Conservation (phyloP, 2,329 filamentous ascomycete species). For the Fusarium sp. region DNA sequence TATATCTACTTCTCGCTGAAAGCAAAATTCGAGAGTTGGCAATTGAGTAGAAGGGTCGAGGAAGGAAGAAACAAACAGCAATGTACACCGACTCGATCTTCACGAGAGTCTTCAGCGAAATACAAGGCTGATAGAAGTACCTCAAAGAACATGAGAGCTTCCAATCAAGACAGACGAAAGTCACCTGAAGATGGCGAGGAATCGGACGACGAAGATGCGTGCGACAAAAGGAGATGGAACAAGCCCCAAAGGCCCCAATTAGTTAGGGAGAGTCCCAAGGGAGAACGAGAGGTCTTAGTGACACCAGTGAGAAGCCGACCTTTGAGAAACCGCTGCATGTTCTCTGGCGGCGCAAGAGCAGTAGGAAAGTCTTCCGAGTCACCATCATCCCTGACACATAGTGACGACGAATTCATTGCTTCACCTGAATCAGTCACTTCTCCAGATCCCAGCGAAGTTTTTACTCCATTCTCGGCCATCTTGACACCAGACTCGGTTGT, state of each 20-base stretch:
- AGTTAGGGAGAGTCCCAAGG: not conserved
- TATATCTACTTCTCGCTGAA: not conserved
- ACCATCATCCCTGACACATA: not conserved
- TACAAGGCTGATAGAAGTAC: not conserved
- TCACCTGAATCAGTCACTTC: conserved; percentile 22
- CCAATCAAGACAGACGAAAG: not conserved
- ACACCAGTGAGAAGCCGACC: conserved; percentile 11
- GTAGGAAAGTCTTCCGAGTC: not conserved
- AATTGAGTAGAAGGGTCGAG: not conserved
- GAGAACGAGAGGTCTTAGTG: not conserved
- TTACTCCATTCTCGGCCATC: conserved; percentile 4
- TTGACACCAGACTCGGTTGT: conserved; percentile 19
- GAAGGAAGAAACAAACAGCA: not conserved
- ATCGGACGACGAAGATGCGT: not conserved
- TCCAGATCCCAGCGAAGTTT: conserved; percentile 20
- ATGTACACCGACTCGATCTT: not conserved
- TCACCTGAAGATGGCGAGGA: not conserved
- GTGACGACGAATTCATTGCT: not conserved
- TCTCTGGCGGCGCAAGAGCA: not conserved
- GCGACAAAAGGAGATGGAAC: not conserved
- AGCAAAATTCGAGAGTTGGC: conserved; percentile 3
- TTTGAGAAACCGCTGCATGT: not conserved
- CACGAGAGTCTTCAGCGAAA: not conserved
- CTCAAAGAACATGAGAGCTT: not conserved
- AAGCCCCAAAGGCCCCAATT: conserved; percentile 7